Percentiles rank a stretch among this genome's conserved stretches.
phyloP scores from a whole-genome alignment of 805 yeast genomes.

The Starmerella bombi region DNA sequence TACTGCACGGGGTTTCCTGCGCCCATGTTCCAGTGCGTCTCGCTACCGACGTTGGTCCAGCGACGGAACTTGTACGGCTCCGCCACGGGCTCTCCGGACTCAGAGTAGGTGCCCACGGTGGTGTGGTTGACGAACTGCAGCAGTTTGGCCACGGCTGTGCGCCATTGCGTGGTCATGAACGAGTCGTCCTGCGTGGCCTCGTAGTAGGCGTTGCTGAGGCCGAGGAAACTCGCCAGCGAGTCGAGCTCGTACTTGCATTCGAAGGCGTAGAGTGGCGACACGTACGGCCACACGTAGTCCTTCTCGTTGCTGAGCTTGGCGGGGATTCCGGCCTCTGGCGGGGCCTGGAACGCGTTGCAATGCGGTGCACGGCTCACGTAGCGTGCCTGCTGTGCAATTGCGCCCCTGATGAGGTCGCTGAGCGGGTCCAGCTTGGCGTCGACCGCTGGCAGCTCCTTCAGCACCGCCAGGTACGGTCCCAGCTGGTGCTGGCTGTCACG shows the following conservation, averaged over 20 bases:
- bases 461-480: conserved; percentile 55
- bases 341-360: conserved; percentile 89
- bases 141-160: conserved; percentile 43
- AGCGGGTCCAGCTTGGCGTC: conserved; percentile 25
- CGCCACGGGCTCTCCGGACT: conserved; percentile 35
- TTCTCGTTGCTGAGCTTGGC: conserved; percentile 7
- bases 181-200: conserved; percentile 33
- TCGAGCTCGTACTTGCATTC: conserved; percentile 88
- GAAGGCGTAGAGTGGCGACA: conserved; percentile 59
- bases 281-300: conserved; percentile 57
- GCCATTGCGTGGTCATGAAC: conserved; percentile 42
- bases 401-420: conserved; percentile 50
- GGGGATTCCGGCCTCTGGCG: conserved; percentile 30
- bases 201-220: conserved; percentile 58
- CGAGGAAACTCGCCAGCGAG: conserved; percentile 68
- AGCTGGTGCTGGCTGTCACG: conserved; percentile 78
- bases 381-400: conserved; percentile 64
- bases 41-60: conserved; percentile 61
- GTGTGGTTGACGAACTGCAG: conserved; percentile 23
- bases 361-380: conserved; percentile 55
- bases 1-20: conserved; percentile 68
- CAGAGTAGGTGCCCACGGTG: conserved; percentile 32
- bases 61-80: conserved; percentile 59
- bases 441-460: conserved; percentile 34
- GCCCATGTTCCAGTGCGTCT: conserved; percentile 67